phyloP scores from a whole-genome alignment of 768 basidiomycete species.

The Suillus spraguei region DNA sequence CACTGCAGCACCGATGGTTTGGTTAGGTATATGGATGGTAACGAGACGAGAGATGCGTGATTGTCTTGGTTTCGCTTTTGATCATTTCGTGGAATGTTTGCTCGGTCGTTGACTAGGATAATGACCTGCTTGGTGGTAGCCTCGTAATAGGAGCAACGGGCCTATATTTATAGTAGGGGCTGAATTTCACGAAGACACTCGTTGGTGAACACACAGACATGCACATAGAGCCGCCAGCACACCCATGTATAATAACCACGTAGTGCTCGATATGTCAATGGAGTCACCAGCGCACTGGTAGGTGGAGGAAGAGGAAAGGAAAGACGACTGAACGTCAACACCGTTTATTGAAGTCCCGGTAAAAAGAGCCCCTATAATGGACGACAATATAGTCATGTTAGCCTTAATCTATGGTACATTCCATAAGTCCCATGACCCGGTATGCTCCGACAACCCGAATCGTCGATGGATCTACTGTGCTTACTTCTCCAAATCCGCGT shows the following conservation, averaged over 20 bases:
- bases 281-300: not conserved
- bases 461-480: conserved; percentile 2
- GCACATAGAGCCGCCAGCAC: not conserved
- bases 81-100: no score
- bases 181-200: not conserved
- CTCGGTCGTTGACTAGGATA: no score
- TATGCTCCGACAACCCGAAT: not conserved
- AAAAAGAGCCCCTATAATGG: not conserved
- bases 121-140: no score
- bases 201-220: not conserved
- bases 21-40: no score
- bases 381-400: not conserved
- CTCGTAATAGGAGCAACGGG: no score
- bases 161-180: not conserved
- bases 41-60: no score
- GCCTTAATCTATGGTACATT: not conserved
- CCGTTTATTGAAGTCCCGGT: not conserved
- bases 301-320: not conserved
- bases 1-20: no score
- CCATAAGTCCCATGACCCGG: not conserved
- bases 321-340: no score
- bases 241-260: no score
- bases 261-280: no score
- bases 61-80: no score
- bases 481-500: conserved; percentile 58